A percentile compares a stretch with the other conserved stretches of the same genome.
phyloP scores from a whole-genome alignment of 768 basidiomycete species.

The Galerina sulciceps region DNA sequence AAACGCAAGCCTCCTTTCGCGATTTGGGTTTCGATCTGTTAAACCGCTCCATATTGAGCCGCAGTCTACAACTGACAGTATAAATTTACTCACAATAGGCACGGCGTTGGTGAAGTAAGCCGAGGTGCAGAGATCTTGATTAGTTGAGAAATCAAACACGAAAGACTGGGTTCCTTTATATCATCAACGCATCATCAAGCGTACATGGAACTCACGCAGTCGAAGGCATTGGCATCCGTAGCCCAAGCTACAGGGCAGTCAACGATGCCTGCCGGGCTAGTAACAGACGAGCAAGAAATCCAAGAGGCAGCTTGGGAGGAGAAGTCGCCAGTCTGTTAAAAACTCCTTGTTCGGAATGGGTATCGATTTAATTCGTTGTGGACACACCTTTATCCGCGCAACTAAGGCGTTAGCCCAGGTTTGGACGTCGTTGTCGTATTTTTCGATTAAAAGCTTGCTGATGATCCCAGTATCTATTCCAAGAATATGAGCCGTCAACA shows the following conservation, averaged over 20 bases:
- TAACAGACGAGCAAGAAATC: constrained; percentile 44
- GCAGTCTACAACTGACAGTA: background rate
- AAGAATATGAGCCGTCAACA: background rate
- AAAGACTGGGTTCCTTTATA: constrained; percentile 33
- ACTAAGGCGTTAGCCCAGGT: constrained; percentile 43
- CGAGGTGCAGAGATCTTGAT: constrained; percentile 48
- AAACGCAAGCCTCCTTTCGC: constrained; percentile 51
- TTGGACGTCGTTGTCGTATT: constrained; percentile 37
- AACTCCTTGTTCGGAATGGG: background rate
- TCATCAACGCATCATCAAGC: background rate
- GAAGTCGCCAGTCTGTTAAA: constrained; percentile 34
- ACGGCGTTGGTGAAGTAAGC: constrained; percentile 33
- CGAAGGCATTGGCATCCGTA: constrained; percentile 44
- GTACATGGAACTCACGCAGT: constrained; percentile 36
- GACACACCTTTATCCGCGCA: constrained; percentile 40
- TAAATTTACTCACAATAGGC: background rate
- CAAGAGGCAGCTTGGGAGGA: constrained; percentile 31
- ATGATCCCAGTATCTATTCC: constrained; percentile 40
- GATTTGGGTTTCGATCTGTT: constrained; percentile 47
- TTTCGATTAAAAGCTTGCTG: constrained; percentile 34
- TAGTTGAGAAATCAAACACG: constrained; percentile 44
- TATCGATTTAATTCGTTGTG: too few species aligned
- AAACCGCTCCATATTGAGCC: background rate
- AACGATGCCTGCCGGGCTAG: constrained; percentile 30
- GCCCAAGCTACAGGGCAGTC: constrained; percentile 54